Evolutionary conservation across 805 yeast species (phyloP), one percentile per base, ranked within the genome.

Genomic region (Saccharomyces eubayanus): DNA sequence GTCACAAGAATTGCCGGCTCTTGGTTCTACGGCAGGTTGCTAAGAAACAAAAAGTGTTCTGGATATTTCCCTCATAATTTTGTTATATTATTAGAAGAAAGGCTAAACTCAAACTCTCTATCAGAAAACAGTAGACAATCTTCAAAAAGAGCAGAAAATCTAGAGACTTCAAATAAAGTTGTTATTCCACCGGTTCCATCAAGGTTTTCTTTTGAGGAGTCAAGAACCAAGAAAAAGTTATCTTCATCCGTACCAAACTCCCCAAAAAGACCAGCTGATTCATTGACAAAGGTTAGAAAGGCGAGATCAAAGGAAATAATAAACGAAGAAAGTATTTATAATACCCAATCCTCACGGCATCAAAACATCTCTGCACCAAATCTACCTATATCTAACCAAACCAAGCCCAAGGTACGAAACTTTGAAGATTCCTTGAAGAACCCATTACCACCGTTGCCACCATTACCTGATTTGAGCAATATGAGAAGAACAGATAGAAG

Each of bases 61-160:
- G 99, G 99, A 0, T 76, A 82, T 48, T 94, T 94, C 64, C 98
- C 99, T 1, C 78, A 85, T 43, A 92, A 91, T 62, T 91, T 85
- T 65, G 97, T 90, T 5, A 83, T 81, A 55, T 64, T 82, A 20
- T 61, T 84, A 49, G 78, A 77, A 60, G 69, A 73, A 49, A 69
- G 57, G 52, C 55, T 61, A 6, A 61, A 62, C 12, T 59, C 61
- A 27, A 48, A 52, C 29, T 31, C 43, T 14, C 16, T 28, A 12
- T 47, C 48, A 16, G 52, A 54, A 28, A 43, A 36, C 5, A 45
- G 24, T 14, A 28, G 31, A 28, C 43, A 36, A 16, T 8, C 43
- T 16, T 36, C 43, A 36, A 16, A 36, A 36, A 36, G 10, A 16
- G 11, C 24, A 36, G 43, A 16, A 16, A 36, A 11, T 36, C 16